These are phyloP conservation scores for Pulveroboletus sp. DNA, from an alignment of 768 basidiomycete species.

Conservation along the genomic window DNA sequence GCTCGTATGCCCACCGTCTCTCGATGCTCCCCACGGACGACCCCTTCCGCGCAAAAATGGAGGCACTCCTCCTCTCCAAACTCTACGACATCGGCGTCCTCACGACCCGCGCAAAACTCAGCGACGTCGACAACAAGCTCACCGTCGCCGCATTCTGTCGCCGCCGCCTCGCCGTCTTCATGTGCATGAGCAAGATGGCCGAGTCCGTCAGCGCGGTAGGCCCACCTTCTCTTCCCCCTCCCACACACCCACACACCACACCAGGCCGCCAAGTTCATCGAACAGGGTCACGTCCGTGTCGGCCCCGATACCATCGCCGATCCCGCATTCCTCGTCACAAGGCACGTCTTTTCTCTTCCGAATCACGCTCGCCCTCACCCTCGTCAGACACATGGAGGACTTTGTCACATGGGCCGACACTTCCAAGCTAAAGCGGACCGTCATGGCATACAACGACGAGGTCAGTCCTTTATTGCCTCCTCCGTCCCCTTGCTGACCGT, in stretches of 20 bases:
- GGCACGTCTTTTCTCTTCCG: constrained; percentile 40
- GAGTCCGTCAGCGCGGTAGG: constrained; percentile 91
- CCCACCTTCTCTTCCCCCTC: background rate
- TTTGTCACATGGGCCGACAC: constrained; percentile 99
- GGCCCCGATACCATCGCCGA: constrained; percentile 96
- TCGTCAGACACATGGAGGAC: constrained; percentile 89
- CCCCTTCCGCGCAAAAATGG: constrained; percentile 81
- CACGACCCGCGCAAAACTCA: constrained; percentile 81
- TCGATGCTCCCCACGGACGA: constrained; percentile 87
- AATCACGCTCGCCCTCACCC: constrained; percentile 3
- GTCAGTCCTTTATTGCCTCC: constrained; percentile 37
- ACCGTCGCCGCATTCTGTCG: constrained; percentile 95
- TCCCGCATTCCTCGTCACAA: constrained; percentile 92
- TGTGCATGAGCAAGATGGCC: constrained; percentile 92
- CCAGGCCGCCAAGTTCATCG: constrained; percentile 96
- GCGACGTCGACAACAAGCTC: constrained; percentile 91
- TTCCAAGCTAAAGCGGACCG: constrained; percentile 92
- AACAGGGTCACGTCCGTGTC: constrained; percentile 97
- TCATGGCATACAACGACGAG: constrained; percentile 97
- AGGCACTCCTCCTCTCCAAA: constrained; percentile 86
- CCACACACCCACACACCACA: constrained; percentile 9
- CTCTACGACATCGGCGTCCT: constrained; percentile 97
- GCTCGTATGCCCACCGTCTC: constrained; percentile 82
- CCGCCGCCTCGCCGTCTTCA: constrained; percentile 86
- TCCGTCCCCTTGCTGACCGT: constrained; percentile 13